Conservation (phyloP, 371 early-diverging fungal species). For the Entomophthora muscae region DNA sequence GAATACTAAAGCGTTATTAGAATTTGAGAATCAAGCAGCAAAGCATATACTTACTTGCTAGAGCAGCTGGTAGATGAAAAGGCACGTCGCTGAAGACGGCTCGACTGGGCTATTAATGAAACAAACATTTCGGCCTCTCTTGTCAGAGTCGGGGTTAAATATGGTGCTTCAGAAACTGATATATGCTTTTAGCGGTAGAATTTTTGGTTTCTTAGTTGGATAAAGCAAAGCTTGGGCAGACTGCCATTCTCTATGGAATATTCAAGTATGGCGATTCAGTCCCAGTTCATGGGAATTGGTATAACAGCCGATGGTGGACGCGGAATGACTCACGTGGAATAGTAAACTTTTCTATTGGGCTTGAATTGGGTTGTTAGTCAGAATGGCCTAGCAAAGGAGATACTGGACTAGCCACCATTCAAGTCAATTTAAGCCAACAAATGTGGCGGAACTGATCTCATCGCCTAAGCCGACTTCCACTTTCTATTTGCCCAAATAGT, state of each 20-base stretch:
- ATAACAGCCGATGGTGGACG: background rate
- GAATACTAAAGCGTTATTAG: background rate
- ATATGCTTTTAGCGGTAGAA: background rate
- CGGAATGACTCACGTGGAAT: background rate
- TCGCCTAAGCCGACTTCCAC: no score
- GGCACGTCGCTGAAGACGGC: background rate
- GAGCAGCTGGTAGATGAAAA: background rate
- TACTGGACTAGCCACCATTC: no score
- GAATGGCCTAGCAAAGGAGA: no score
- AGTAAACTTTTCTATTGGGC: no score
- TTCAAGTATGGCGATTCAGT: background rate
- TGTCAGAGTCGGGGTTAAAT: background rate
- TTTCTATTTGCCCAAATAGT: no score
- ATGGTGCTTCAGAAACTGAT: background rate
- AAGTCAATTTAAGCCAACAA: no score
- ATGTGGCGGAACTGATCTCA: no score
- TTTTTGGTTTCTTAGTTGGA: background rate
- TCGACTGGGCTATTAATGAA: background rate
- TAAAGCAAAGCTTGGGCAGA: background rate
- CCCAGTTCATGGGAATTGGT: background rate
- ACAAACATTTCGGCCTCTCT: background rate
- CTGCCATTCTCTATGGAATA: background rate
- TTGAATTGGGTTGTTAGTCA: no score
- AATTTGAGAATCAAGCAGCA: background rate
- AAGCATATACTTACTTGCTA: background rate